These are phyloP conservation scores for Colletotrichum sp. DNA, from an alignment of 2,329 filamentous ascomycete genomes.

Conservation along the genomic window DNA sequence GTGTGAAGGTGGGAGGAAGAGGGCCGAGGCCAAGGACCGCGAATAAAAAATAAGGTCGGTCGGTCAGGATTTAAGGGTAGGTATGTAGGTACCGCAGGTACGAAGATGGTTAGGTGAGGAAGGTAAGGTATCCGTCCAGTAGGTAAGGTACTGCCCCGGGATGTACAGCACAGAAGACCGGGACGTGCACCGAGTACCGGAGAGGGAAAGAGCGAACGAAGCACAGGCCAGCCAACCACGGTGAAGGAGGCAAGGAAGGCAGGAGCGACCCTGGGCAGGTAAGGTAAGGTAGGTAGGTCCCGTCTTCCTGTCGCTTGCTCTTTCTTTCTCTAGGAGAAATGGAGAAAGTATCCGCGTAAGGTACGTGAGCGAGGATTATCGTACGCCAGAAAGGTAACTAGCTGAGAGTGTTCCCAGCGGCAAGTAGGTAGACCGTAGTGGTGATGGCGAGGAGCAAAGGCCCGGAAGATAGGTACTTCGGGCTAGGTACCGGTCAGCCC, in stretches of 20 bases:
- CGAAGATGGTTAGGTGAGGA: neutral
- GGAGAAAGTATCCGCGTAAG: neutral
- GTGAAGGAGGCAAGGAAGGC: neutral
- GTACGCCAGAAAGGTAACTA: neutral
- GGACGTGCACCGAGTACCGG: slow-evolving; percentile 22
- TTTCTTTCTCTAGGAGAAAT: neutral
- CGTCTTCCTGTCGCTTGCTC: neutral
- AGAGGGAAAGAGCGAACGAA: slow-evolving; percentile 19
- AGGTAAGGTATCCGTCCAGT: neutral
- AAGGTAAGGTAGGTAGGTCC: neutral
- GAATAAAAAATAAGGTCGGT: slow-evolving; percentile 23
- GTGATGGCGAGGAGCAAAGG: neutral
- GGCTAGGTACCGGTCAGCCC: slow-evolving; percentile 4
- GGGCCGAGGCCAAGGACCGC: slow-evolving; percentile 20
- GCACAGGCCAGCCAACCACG: neutral
- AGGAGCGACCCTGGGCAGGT: neutral
- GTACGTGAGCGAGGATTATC: neutral
- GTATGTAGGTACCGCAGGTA: neutral
- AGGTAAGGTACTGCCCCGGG: neutral
- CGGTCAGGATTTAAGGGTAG: slow-evolving; percentile 18
- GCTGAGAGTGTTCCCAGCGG: neutral
- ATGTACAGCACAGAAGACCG: neutral
- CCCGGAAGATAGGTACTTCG: neutral
- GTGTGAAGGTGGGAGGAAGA: slow-evolving; percentile 20
- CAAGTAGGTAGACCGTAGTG: neutral